Evolutionary conservation across 768 basidiomycete species (phyloP), one percentile per base, ranked within the genome.

Genomic region (Amanita exitialis): DNA sequence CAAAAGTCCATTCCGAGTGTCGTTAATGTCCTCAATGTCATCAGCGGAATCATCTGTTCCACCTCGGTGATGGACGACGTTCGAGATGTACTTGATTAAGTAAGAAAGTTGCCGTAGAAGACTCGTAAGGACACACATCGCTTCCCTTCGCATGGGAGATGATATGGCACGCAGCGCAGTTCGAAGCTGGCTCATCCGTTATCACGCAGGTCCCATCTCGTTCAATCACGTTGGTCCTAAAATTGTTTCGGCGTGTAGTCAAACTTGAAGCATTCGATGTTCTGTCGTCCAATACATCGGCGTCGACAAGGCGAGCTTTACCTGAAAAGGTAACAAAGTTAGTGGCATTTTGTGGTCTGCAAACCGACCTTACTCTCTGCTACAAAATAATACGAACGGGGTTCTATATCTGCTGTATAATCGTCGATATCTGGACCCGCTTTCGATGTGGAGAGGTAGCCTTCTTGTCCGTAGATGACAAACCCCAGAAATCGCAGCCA

Each of bases 401-500:
- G 39, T 15, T 49, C 47, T 27, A 48, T 28, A 50, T 41, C 36
- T 13, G 20, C 38, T 27, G 20, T 30, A 49, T 55, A 58, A 44
- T 54, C 45, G 25, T 44, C 43, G 16, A 58, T 47, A 42, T 55
- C 54, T 13, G 51, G 54, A 20, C 57, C 57, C 43, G 50, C 37
- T 12, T 30, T 20, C 25, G 16, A 27, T 27, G 27, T 32, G 16
- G 13, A 27, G 42, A 56, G 47, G 18, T n/a, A n/a, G n/a, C n/a
- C n/a, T n/a, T n/a, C n/a, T n/a, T n/a, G n/a, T n/a, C n/a, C n/a
- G n/a, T n/a, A 56, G 49, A 58, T 54, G 10, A 45, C 27, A 34
- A 54, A 58, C 12, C 52, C 55, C 16, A 58, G 43, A 52, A 39
- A 57, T 16, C 52, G 47, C 12, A 56, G 44, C 57, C 57, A 57